These are phyloP conservation scores for Ophiocordyceps camponoti-floridani DNA, from an alignment of 2,329 filamentous ascomycete species.

Conservation along the genomic window DNA sequence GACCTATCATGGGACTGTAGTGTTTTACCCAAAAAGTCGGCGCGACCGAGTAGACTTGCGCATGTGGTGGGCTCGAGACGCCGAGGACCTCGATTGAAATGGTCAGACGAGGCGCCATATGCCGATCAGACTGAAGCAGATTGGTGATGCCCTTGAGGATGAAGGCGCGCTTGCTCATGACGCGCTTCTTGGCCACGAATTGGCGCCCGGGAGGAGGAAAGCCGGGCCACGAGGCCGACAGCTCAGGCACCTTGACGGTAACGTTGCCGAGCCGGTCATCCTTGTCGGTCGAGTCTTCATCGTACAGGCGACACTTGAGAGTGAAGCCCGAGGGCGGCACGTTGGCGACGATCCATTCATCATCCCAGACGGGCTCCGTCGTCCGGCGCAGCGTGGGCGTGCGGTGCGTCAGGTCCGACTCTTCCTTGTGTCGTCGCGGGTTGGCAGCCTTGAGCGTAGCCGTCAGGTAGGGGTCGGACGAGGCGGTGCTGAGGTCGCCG, in stretches of 20 bases:
- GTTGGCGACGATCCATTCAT: constrained; percentile 77
- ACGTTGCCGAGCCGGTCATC: constrained; percentile 82
- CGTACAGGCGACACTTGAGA: constrained; percentile 73
- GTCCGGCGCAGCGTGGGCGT: constrained; percentile 58
- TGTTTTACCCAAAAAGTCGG: constrained; percentile 65
- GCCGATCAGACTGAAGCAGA: constrained; percentile 39
- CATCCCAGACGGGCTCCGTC: constrained; percentile 64
- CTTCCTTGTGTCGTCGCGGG: constrained; percentile 69
- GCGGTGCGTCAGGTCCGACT: constrained; percentile 55
- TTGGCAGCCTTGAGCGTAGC: constrained; percentile 57
- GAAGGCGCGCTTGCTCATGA: constrained; percentile 78
- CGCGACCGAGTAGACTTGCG: constrained; percentile 60
- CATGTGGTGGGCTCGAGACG: constrained; percentile 50
- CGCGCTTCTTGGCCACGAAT: constrained; percentile 64
- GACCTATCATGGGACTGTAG: constrained; percentile 75
- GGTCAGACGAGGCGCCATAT: constrained; percentile 52
- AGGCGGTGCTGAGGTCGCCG: constrained; percentile 58
- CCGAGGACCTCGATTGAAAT: constrained; percentile 68
- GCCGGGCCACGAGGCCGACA: constrained; percentile 47
- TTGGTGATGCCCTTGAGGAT: constrained; percentile 50
- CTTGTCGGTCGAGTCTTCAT: constrained; percentile 73
- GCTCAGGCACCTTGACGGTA: constrained; percentile 48
- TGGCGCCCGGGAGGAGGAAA: constrained; percentile 38
- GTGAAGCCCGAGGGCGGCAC: constrained; percentile 65
- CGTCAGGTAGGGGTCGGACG: constrained; percentile 68